Percentiles rank a stretch among this genome's conserved stretches.
Conservation (phyloP, 441 rosid species). For the Adansonia madagascariensis region DNA sequence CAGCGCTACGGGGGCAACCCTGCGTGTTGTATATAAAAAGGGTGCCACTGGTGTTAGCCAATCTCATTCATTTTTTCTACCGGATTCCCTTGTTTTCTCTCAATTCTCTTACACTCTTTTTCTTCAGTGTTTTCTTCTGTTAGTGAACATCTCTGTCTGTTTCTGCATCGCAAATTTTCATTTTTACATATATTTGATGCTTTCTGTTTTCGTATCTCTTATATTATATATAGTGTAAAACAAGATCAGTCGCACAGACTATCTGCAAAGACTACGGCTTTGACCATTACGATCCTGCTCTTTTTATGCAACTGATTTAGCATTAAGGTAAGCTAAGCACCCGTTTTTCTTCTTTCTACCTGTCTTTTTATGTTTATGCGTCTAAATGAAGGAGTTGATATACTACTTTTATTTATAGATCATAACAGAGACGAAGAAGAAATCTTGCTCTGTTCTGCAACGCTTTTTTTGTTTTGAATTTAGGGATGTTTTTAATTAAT, state of each 20-base stretch:
- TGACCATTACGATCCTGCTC: not conserved
- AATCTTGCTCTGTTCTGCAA: not conserved
- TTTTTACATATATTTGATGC: constrained; percentile 27
- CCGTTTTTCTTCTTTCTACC: not conserved
- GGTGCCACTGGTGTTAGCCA: not conserved
- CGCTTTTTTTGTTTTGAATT: not conserved
- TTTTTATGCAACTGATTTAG: not conserved
- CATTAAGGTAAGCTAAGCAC: not conserved
- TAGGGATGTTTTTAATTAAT: not conserved
- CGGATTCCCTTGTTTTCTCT: not conserved
- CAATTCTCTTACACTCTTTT: not conserved
- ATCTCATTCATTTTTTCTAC: not conserved
- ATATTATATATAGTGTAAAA: not conserved
- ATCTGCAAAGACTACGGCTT: constrained; percentile 1
- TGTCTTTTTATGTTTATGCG: not conserved
- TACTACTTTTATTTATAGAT: not conserved
- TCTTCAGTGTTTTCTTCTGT: not conserved
- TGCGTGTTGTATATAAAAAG: not conserved
- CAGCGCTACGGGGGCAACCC: not conserved
- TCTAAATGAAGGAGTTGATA: not conserved
- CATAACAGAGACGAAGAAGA: not conserved
- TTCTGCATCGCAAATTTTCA: not conserved
- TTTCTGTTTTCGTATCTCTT: constrained; percentile 22
- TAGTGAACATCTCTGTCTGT: not conserved
- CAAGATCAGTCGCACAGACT: not conserved